phyloP scores from a whole-genome alignment of 371 early-diverging fungal genomes.

The Cokeromyces recurvatus region DNA sequence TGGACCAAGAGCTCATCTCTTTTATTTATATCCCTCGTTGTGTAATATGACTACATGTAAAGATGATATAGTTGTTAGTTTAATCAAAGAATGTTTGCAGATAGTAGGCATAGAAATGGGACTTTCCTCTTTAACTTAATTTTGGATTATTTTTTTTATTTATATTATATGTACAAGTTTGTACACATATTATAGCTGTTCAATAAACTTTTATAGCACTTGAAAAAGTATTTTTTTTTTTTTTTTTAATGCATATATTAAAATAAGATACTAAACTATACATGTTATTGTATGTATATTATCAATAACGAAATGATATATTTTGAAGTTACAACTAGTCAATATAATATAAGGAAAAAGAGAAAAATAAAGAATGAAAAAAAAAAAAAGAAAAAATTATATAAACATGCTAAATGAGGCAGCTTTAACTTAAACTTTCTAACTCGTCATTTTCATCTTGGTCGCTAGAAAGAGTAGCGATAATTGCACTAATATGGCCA shows the following conservation, averaged over 20 bases:
- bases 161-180: no score
- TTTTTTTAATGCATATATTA: no score
- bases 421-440: slow-evolving; percentile 17
- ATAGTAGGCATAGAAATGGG: slow-evolving; percentile 53
- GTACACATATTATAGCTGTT: no score
- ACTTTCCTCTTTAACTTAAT: not conserved
- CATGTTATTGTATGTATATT: no score
- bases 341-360: no score
- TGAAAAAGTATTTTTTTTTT: no score
- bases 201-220: no score
- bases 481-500: slow-evolving; percentile 6
- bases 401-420: no score
- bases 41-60: slow-evolving; percentile 59
- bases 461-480: slow-evolving; percentile 3
- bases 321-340: not conserved
- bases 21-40: slow-evolving; percentile 66
- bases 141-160: no score
- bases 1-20: slow-evolving; percentile 66
- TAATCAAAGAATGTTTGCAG: slow-evolving; percentile 54
- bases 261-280: no score
- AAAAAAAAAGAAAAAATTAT: not conserved
- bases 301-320: no score
- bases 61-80: slow-evolving; percentile 51
- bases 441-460: slow-evolving; percentile 21
- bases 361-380: no score